Percentiles rank a stretch among this genome's conserved stretches.
phyloP scores from a whole-genome alignment of 176 grass and related monocot genomes.

The Zoysia pacifica region DNA sequence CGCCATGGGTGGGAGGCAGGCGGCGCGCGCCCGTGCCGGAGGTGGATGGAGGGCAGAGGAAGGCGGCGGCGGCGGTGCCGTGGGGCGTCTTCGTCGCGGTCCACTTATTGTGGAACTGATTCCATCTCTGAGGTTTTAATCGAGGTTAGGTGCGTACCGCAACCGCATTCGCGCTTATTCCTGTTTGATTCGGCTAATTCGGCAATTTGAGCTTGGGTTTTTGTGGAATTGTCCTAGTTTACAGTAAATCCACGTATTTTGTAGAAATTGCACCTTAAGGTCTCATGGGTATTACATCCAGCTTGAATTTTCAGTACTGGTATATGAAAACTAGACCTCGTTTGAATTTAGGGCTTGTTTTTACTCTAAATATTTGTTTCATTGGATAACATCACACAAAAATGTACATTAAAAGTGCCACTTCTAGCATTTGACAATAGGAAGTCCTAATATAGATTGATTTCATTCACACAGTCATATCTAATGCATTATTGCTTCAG shows the following conservation, averaged over 20 bases:
- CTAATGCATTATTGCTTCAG: no score
- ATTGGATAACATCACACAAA: no score
- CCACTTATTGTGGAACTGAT: neutral
- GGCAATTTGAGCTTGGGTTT: neutral
- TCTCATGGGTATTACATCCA: no score
- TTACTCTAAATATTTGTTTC: no score
- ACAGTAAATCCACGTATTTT: neutral
- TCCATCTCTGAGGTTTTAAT: constrained; percentile 10
- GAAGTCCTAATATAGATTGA: no score
- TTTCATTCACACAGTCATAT: no score
- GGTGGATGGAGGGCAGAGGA: neutral
- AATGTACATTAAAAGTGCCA: no score
- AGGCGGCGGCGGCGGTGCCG: constrained; percentile 19
- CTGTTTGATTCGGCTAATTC: constrained; percentile 7
- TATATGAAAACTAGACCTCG: no score
- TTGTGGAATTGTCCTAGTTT: neutral
- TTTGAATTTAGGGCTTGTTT: no score
- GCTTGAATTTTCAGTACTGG: neutral
- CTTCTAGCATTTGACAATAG: no score
- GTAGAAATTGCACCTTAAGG: neutral
- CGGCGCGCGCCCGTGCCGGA: neutral
- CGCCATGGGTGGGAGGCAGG: constrained; percentile 38
- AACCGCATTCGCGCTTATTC: neutral
- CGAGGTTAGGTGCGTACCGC: neutral
- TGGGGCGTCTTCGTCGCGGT: neutral